Conservation (phyloP, 2,329 filamentous ascomycete genomes). For the Alternaria arbusti region DNA sequence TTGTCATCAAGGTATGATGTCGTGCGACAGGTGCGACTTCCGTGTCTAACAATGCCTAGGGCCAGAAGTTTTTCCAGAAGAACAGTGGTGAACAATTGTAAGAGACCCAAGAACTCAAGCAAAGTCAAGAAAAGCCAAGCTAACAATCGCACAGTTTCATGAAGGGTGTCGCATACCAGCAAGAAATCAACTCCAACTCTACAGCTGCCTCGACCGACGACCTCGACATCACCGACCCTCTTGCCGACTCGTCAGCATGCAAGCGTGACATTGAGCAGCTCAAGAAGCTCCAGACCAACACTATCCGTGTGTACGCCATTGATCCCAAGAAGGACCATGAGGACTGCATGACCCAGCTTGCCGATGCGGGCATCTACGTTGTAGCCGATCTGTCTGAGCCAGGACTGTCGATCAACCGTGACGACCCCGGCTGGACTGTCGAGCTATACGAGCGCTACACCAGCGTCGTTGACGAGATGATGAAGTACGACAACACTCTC, state of each 20-base stretch:
- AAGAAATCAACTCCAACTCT: constrained; percentile 65
- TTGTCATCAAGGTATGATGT: constrained; percentile 69
- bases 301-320: constrained; percentile 91
- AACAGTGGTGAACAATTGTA: constrained; percentile 75
- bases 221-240: constrained; percentile 77
- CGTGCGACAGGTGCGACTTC: constrained; percentile 3
- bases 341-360: constrained; percentile 82
- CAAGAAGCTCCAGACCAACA: constrained; percentile 78
- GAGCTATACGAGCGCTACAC: constrained; percentile 82
- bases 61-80: constrained; percentile 88
- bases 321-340: constrained; percentile 80
- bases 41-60: constrained; percentile 53
- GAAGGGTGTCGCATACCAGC: constrained; percentile 94
- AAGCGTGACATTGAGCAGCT: constrained; percentile 86
- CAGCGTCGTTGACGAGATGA: constrained; percentile 79
- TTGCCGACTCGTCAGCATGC: constrained; percentile 75
- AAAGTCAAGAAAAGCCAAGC: constrained; percentile 7
- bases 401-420: constrained; percentile 80
- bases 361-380: constrained; percentile 90
- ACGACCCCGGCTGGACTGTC: constrained; percentile 78
- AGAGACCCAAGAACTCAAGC: constrained; percentile 4
- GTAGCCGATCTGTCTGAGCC: constrained; percentile 90
- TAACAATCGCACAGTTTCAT: constrained; percentile 67
- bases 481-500: constrained; percentile 86
- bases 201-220: constrained; percentile 58